These are phyloP conservation scores for Mycena vulgaris DNA, from an alignment of 768 basidiomycete genomes.

Conservation along the genomic window DNA sequence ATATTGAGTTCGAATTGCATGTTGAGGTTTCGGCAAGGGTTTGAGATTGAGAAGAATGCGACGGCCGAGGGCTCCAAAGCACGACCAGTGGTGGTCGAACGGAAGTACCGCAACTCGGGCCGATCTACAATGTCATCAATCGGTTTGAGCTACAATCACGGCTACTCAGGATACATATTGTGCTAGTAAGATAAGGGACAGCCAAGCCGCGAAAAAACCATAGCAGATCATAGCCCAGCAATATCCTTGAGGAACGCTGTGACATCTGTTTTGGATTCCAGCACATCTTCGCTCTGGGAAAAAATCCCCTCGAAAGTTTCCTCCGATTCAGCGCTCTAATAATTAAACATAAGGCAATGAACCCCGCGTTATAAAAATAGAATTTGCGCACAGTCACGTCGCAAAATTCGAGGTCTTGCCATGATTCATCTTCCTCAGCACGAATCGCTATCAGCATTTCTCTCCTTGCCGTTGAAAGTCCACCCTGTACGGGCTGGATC, in stretches of 20 bases:
- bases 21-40: conserved; percentile 14
- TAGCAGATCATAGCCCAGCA: conserved; percentile 65
- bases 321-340: conserved; percentile 71
- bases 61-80: no score
- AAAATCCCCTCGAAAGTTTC: conserved; percentile 74
- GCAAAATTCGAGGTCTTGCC: conserved; percentile 79
- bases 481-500: conserved; percentile 65
- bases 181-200: neutral
- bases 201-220: neutral
- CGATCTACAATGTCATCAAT: neutral
- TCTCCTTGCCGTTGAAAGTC: conserved; percentile 77
- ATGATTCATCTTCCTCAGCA: conserved; percentile 83
- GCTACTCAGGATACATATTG: neutral
- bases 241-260: conserved; percentile 72
- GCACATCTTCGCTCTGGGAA: conserved; percentile 65
- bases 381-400: conserved; percentile 69
- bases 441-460: conserved; percentile 86
- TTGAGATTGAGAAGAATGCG: no score
- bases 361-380: conserved; percentile 3
- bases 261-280: conserved; percentile 71
- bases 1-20: conserved; percentile 20
- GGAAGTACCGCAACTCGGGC: neutral
- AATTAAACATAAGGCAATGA: conserved; percentile 28
- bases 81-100: neutral
- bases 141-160: neutral